Conservation (phyloP, 352 stramenopile genomes). For the Phytophthora sojae region DNA sequence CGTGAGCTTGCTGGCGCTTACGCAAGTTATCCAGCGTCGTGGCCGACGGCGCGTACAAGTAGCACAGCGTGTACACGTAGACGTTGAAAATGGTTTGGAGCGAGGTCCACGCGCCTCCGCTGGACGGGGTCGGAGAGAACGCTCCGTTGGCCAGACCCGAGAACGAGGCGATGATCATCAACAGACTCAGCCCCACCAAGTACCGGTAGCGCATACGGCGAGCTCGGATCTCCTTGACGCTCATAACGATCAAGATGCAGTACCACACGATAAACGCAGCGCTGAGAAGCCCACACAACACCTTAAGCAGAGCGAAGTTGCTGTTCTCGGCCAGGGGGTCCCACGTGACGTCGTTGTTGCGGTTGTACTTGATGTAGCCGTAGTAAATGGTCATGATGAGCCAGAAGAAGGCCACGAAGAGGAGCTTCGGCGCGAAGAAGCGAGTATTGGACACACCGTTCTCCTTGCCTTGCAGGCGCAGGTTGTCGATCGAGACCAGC, state of each 20-base stretch:
- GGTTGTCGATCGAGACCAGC: slow-evolving; percentile 64
- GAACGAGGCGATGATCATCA: slow-evolving; percentile 63
- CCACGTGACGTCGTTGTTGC: slow-evolving; percentile 63
- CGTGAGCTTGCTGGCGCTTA: slow-evolving; percentile 21
- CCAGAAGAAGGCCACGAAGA: slow-evolving; percentile 63
- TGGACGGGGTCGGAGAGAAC: slow-evolving; percentile 57
- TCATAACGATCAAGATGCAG: slow-evolving; percentile 44
- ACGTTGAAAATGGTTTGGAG: slow-evolving; percentile 66
- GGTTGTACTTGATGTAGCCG: slow-evolving; percentile 70
- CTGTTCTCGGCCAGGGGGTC: slow-evolving; percentile 50
- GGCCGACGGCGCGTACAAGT: slow-evolving; percentile 58
- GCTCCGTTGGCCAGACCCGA: slow-evolving; percentile 45
- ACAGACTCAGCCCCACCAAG: slow-evolving; percentile 51
- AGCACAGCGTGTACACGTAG: slow-evolving; percentile 66
- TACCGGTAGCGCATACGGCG: slow-evolving; percentile 60
- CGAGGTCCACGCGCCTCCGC: slow-evolving; percentile 58
- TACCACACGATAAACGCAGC: slow-evolving; percentile 64
- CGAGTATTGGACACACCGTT: slow-evolving; percentile 56
- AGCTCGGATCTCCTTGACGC: slow-evolving; percentile 50
- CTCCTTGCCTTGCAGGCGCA: slow-evolving; percentile 60
- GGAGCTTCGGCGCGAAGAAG: slow-evolving; percentile 65
- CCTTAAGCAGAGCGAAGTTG: slow-evolving; percentile 47
- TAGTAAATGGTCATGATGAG: slow-evolving; percentile 60
- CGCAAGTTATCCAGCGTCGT: slow-evolving; percentile 39
- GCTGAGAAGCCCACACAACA: slow-evolving; percentile 49